A percentile compares a stretch with the other conserved stretches of the same genome.
Conservation (phyloP, 495 filamentous ascomycete species). For the Penicillium atrosanguineum region DNA sequence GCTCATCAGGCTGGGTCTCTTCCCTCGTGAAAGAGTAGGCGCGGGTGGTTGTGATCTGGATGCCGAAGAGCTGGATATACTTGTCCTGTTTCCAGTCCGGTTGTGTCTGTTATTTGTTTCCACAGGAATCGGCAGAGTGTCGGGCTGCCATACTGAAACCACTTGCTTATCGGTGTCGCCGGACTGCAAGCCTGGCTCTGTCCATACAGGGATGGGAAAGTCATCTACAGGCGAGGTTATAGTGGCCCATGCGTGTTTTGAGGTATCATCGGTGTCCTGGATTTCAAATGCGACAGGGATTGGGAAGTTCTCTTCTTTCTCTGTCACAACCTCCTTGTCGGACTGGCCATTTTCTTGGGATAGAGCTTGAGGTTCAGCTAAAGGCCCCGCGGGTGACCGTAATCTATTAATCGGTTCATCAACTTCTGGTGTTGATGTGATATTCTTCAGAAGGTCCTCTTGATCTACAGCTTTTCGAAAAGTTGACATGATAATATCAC, state of each 20-base stretch:
- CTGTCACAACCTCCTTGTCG: conserved; percentile 1
- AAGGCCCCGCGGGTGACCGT: neutral
- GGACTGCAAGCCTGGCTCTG: neutral
- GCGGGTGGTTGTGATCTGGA: neutral
- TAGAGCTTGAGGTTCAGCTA: neutral
- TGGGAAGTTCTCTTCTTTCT: conserved; percentile 4
- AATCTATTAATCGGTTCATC: neutral
- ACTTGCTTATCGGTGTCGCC: conserved; percentile 1
- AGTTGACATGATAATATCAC: conserved; percentile 10
- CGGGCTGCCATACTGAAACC: neutral
- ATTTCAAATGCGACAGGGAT: conserved; percentile 4
- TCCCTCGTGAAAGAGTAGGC: neutral
- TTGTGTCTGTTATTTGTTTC: neutral
- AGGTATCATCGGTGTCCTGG: conserved; percentile 2
- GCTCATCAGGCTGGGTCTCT: conserved; percentile 14
- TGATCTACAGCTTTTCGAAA: conserved; percentile 8
- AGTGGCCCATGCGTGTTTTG: conserved; percentile 5
- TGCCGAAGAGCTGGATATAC: neutral
- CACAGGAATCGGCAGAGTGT: neutral
- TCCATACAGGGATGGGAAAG: conserved; percentile 5
- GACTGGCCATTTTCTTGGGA: neutral
- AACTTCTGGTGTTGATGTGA: neutral
- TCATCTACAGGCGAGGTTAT: conserved; percentile 1
- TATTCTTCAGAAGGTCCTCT: conserved; percentile 4
- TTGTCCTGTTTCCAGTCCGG: neutral